Conservation (phyloP, 176 grass and related monocot genomes). For the Thinopyrum elongatum region DNA sequence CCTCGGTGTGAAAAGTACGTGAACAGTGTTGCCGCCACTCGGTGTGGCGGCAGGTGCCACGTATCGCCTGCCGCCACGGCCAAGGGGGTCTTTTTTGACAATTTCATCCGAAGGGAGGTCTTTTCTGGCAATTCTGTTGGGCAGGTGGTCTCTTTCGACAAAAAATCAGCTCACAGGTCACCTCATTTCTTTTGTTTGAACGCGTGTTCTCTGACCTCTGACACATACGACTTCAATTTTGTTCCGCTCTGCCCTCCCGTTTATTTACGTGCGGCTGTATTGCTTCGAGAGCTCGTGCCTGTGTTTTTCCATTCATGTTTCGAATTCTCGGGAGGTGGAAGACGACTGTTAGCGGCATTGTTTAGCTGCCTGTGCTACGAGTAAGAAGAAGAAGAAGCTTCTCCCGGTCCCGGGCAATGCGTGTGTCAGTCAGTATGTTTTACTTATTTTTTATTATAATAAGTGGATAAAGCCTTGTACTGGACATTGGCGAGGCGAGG, state of each 20-base stretch:
- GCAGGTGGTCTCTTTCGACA: too few species aligned
- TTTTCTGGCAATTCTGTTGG: too few species aligned
- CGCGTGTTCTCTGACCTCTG: constrained; percentile 15
- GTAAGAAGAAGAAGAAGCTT: neutral
- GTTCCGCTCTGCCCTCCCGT: neutral
- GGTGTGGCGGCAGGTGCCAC: too few species aligned
- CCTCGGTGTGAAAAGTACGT: too few species aligned
- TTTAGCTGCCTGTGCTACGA: neutral
- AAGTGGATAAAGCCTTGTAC: neutral
- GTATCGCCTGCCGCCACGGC: too few species aligned
- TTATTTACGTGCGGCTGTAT: neutral
- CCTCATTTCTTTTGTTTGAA: neutral
- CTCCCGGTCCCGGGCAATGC: neutral
- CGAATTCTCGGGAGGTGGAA: neutral
- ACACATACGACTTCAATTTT: constrained; percentile 21
- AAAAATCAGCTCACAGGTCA: neutral
- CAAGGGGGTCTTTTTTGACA: too few species aligned
- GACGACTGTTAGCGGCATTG: neutral
- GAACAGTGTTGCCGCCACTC: too few species aligned
- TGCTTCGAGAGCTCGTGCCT: neutral
- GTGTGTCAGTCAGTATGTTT: neutral
- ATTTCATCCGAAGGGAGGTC: too few species aligned
- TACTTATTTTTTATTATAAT: too few species aligned
- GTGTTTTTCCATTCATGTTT: neutral
- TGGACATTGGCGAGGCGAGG: neutral